phyloP scores from a whole-genome alignment of 176 grass and related monocot species.

The Saccharum officinarum region DNA sequence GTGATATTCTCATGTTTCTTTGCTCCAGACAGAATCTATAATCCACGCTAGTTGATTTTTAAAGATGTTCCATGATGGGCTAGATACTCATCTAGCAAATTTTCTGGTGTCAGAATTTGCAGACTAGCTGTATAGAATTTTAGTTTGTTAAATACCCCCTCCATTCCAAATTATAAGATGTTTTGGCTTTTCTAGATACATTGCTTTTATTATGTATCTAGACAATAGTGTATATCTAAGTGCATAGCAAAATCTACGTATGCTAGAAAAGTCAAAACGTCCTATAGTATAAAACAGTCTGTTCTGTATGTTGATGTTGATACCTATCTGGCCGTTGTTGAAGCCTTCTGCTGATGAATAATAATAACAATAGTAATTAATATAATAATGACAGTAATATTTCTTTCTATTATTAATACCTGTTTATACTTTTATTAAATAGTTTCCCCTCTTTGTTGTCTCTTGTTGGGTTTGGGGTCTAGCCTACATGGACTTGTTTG shows the following conservation, averaged over 20 bases:
- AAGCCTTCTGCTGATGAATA: conserved; percentile 12
- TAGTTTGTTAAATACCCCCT: neutral
- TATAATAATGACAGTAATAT: neutral
- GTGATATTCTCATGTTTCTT: conserved; percentile 4
- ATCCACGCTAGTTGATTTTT: conserved; percentile 22
- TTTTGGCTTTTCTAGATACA: neutral
- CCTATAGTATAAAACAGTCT: neutral
- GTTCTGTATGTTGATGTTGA: conserved; percentile 9
- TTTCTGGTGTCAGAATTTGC: neutral
- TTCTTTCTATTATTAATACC: neutral
- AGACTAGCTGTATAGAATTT: neutral
- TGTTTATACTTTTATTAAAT: neutral
- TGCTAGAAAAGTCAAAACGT: neutral
- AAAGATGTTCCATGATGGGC: neutral
- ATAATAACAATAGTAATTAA: neutral
- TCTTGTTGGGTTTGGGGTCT: neutral
- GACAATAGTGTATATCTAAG: neutral
- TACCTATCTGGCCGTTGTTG: neutral
- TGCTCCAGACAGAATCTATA: conserved; percentile 29
- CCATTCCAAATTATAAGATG: neutral
- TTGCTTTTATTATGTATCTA: neutral
- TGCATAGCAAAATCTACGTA: neutral
- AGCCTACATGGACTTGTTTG: neutral
- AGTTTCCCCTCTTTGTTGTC: neutral
- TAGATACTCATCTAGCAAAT: neutral